Base-by-base conservation (phyloP, 345 rosid species). In the Corchorus capsularis region DNA sequence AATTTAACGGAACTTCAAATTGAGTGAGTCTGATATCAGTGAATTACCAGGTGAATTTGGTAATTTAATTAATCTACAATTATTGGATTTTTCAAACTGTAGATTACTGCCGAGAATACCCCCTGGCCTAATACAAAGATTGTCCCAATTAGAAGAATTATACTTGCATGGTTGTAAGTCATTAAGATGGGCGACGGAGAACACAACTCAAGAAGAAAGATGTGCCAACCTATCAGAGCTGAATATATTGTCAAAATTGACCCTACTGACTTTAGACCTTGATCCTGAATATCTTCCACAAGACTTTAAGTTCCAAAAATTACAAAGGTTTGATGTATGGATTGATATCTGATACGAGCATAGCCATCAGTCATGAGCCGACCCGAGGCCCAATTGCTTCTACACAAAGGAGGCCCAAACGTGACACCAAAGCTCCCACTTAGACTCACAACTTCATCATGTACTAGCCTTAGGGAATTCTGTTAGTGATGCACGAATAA, bases 31-130 rank as follows among this genome's bases (percentile, higher is more conserved):
- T 62, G 0, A 2, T 16, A 37, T 63, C 43, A 37, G 3, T 0
- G 5, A 63, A 6, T 37, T 63, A 5, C 67, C 46, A 15, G 67
- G 35, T 35, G 6, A 39, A 39, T 3, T 39, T 39, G 43, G 43
- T 39, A 6, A 39, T 39, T 39, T 39, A 39, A 39, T 3, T 39
- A 63, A 63, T 63, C 46, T 63, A 0, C 35, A 19, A 63, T 1
- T 62, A 10, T 62, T 62, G 45, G 66, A 62, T 16, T 62, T 62
- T 5, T 35, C 66, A 6, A 4, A 62, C 15, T 62, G 65, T 37
- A 0, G 0, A 35, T 0, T 6, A 0, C 46, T 63, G 15, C 20
- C 1, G 20, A n/a, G 13, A n/a, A 39, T 41, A 3, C 43, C 14
- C 69, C 46, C 13, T 63, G 4, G 9, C 1, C 9, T 39, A 1